Evolutionary conservation across 345 rosid species (phyloP), one percentile per base, ranked within the genome.

Genomic region (Gossypioides kirkii): DNA sequence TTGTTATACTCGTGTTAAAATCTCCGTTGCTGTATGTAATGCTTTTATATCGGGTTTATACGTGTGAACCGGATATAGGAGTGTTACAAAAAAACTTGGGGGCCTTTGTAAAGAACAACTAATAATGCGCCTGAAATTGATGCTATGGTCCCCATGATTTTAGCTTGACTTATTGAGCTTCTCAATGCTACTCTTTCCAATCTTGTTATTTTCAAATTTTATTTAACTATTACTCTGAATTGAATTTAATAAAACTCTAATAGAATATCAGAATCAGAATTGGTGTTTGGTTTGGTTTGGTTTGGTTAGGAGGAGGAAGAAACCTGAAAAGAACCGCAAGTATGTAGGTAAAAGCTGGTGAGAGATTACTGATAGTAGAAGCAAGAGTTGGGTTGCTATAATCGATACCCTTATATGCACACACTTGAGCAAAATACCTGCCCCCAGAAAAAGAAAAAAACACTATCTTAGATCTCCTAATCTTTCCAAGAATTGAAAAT

Each of bases 301-400:
- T 5, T 32, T 32, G n/a, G 6, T 4, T 2, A 54, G 32, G 14
- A 58, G 23, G 45, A 71, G 32, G 53, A 41, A 25, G 66, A 60
- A 26, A 81, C 84, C 84, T 73, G 81, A 72, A 75, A 59, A 78
- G 42, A 58, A 78, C 61, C 3, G 84, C 84, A 4, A 78, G 74
- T 13, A 72, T 28, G 70, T 75, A 77, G 12, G 84, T 81, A 49
- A 81, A 75, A 46, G 74, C 84, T 2, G 81, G 84, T 7, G 65
- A 46, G 16, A 81, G 78, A 53, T 81, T 81, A 36, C 72, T 59
- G 45, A 81, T 23, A 14, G 81, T 68, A 6, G 84, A 71, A 36
- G 81, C 77, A 22, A 81, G 79, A 32, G 79, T 81, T 5, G 84
- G 84, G 10, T 81, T 77, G 78, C 81, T 77, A 38, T 74, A 68